These are phyloP conservation scores for Candida parachauliodes DNA, from an alignment of 805 yeast species.

Conservation along the genomic window DNA sequence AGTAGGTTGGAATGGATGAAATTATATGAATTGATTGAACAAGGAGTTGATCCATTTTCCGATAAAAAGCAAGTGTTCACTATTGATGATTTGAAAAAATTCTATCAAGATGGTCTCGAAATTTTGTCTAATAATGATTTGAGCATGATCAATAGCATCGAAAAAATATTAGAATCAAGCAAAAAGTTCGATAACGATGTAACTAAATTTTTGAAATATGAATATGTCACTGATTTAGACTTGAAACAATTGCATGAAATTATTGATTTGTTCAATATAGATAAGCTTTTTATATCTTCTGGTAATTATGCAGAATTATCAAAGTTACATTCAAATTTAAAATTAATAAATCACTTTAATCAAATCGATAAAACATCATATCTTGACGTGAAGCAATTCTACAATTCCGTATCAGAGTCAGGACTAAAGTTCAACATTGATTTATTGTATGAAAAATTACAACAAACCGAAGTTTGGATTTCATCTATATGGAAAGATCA, in stretches of 20 bases:
- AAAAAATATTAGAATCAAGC: slow-evolving; percentile 23
- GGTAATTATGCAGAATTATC: slow-evolving; percentile 27
- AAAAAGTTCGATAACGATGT: slow-evolving; percentile 18
- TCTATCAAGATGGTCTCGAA: slow-evolving; percentile 24
- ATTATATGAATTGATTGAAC: slow-evolving; percentile 25
- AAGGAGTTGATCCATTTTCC: slow-evolving; percentile 39
- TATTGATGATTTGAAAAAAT: slow-evolving; percentile 23
- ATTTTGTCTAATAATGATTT: slow-evolving; percentile 28
- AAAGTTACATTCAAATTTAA: slow-evolving; percentile 19
- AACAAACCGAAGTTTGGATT: slow-evolving; percentile 23
- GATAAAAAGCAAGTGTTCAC: slow-evolving; percentile 35
- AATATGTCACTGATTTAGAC: slow-evolving; percentile 12
- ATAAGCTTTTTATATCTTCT: slow-evolving; percentile 20
- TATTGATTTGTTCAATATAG: slow-evolving; percentile 17
- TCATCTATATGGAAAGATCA: slow-evolving; percentile 13
- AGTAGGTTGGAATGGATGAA: slow-evolving; percentile 33
- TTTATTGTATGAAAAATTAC: slow-evolving; percentile 13
- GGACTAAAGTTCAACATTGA: slow-evolving; percentile 17
- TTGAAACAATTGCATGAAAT: slow-evolving; percentile 16
- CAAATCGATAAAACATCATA: slow-evolving; percentile 11
- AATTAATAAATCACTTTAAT: slow-evolving; percentile 15
- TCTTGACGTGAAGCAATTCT: slow-evolving; percentile 22
- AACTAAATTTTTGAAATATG: slow-evolving; percentile 15
- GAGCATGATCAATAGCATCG: slow-evolving; percentile 27
- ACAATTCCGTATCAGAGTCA: slow-evolving; percentile 18